Evolutionary conservation across 139 green algal species (phyloP).

Genomic region (Microglena sp.): DNA sequence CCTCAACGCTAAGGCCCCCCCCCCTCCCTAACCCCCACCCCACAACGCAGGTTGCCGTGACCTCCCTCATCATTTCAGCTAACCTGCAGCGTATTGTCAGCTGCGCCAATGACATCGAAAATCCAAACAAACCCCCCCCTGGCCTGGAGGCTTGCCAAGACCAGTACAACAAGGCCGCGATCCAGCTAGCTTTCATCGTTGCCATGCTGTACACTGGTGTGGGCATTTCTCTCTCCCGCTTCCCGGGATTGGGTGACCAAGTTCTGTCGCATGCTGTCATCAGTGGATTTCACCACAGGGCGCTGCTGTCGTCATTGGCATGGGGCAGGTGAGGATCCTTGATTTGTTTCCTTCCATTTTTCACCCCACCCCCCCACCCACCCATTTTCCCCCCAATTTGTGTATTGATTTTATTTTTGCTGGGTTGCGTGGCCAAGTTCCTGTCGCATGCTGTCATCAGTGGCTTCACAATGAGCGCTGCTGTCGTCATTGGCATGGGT

Average conservation of each 20-base stretch:
- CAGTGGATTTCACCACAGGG: conserved; percentile 73
- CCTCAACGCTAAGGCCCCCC: too few species aligned
- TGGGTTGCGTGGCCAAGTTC: conserved; percentile 83
- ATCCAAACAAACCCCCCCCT: conserved; percentile 12
- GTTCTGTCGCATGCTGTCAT: conserved; percentile 76
- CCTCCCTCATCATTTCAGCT: conserved; percentile 20
- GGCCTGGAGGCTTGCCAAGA: conserved; percentile 15
- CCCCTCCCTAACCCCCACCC: too few species aligned
- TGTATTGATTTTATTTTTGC: conserved; percentile 52
- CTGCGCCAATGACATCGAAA: conserved; percentile 10
- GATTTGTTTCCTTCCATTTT: too few species aligned
- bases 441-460: conserved; percentile 69
- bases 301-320: conserved; percentile 72
- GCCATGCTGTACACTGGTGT: conserved; percentile 59
- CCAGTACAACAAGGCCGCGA: conserved; percentile 15
- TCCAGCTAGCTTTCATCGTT: conserved; percentile 67
- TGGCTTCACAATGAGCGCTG: conserved; percentile 79
- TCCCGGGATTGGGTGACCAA: conserved; percentile 73
- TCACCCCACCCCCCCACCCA: too few species aligned
- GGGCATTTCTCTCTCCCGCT: conserved; percentile 57
- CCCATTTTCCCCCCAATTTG: too few species aligned
- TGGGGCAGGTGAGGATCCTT: conserved; percentile 40
- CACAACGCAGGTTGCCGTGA: too few species aligned
- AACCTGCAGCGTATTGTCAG: conserved; percentile 17
- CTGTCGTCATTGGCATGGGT: conserved; percentile 69